Evolutionary conservation across 1,139 yeast genomes (phyloP).

Genomic region (Oligophagozyma castellii): DNA sequence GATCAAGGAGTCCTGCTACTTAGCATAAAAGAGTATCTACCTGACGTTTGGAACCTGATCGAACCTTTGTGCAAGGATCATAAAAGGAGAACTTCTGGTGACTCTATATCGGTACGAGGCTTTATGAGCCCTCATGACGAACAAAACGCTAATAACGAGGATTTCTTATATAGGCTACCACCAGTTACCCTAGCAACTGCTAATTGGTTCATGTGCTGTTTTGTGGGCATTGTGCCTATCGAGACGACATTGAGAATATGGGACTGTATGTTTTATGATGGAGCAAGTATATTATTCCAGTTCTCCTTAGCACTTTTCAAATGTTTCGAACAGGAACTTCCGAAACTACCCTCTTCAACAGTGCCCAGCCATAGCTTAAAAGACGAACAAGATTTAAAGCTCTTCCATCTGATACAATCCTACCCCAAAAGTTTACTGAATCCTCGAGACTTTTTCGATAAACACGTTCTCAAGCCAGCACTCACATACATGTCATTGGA

Average conservation of each 20-base stretch:
- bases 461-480: conserved; percentile 55
- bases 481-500: conserved; percentile 65
- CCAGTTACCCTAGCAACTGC: conserved; percentile 90
- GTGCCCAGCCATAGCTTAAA: neutral
- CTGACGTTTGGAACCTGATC: conserved; percentile 58
- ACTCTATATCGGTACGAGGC: neutral
- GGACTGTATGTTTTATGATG: conserved; percentile 93
- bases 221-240: conserved; percentile 75
- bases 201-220: conserved; percentile 95
- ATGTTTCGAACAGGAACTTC: conserved; percentile 51
- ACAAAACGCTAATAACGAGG: conserved; percentile 3
- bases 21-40: conserved; percentile 71
- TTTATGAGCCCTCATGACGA: conserved; percentile 4
- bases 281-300: conserved; percentile 73
- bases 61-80: conserved; percentile 25
- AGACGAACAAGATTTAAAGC: neutral
- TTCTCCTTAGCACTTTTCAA: conserved; percentile 71
- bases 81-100: neutral
- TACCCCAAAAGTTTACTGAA: conserved; percentile 62
- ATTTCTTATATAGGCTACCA: conserved; percentile 58
- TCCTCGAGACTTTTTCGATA: conserved; percentile 56
- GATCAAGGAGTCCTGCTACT: conserved; percentile 92
- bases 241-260: conserved; percentile 81
- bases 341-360: conserved; percentile 24
- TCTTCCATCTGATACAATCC: conserved; percentile 66